Evolutionary conservation across 2,329 filamentous ascomycete genomes (phyloP).

Genomic region (Ascochyta viciae-villosae): DNA sequence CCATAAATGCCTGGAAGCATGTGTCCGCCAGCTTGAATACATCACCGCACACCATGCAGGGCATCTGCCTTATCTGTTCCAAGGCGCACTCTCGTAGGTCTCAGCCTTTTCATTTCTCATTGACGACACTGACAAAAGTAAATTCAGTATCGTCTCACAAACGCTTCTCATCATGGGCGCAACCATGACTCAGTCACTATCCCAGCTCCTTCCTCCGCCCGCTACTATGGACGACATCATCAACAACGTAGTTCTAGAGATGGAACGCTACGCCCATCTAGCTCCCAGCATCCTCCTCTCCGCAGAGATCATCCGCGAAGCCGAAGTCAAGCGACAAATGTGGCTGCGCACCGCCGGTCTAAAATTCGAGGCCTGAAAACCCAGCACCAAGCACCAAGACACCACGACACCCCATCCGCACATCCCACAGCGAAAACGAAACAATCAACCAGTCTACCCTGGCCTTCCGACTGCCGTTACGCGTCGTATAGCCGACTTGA

Average conservation of each 20-base stretch:
- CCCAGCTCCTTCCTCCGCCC: constrained; percentile 66
- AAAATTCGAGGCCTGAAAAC: constrained; percentile 45
- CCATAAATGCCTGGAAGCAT: constrained; percentile 81
- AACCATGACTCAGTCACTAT: constrained; percentile 78
- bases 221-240: constrained; percentile 75
- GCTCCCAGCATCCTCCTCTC: constrained; percentile 78
- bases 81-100: constrained; percentile 70
- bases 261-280: constrained; percentile 75
- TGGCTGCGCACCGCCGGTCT: constrained; percentile 56
- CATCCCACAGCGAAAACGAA: neutral
- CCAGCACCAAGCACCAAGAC: neutral
- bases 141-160: constrained; percentile 76
- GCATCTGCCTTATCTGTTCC: constrained; percentile 86
- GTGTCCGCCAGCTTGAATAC: constrained; percentile 79
- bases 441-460: too few relatives aligned
- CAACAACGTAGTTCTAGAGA: constrained; percentile 76
- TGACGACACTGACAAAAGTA: constrained; percentile 16
- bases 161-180: constrained; percentile 84
- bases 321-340: constrained; percentile 71
- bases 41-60: constrained; percentile 80
- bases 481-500: neutral
- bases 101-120: neutral
- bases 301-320: constrained; percentile 82
- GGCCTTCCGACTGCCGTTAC: neutral
- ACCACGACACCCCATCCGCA: neutral